These are phyloP conservation scores for Colletotrichum sp. DNA, from an alignment of 2,329 filamentous ascomycete genomes.

Conservation along the genomic window DNA sequence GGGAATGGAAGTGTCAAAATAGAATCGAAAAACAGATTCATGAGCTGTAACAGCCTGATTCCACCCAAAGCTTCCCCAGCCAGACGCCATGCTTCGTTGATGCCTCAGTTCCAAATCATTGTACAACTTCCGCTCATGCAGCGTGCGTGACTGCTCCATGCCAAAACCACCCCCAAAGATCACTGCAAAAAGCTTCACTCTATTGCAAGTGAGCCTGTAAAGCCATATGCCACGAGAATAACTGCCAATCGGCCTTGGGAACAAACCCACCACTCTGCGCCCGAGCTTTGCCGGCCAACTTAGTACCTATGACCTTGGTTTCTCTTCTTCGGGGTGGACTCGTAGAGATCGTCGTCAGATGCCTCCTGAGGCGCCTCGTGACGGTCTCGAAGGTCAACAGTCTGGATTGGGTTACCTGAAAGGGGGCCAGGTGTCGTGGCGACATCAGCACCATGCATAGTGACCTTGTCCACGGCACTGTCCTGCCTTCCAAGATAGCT, in stretches of 20 bases:
- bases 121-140: neutral
- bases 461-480: slow-evolving; percentile 42
- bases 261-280: neutral
- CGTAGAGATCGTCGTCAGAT: slow-evolving; percentile 44
- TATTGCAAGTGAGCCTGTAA: neutral
- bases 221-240: neutral
- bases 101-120: neutral
- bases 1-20: neutral
- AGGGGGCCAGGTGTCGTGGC: slow-evolving; percentile 2
- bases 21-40: neutral
- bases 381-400: slow-evolving; percentile 16
- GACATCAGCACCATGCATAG: slow-evolving; percentile 42
- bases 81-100: slow-evolving; percentile 13
- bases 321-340: slow-evolving; percentile 39
- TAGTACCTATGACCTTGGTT: slow-evolving; percentile 33
- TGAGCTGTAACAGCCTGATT: neutral
- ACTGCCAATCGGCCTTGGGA: neutral
- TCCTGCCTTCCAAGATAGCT: slow-evolving; percentile 43
- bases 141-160: neutral
- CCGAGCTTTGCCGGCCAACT: neutral
- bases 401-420: slow-evolving; percentile 17
- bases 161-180: neutral
- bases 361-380: slow-evolving; percentile 20
- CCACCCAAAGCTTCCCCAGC: neutral
- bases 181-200: neutral